Evolutionary conservation across 768 basidiomycete genomes (phyloP), one percentile per base, ranked within the genome.

Genomic region (Boletus speciosus): DNA sequence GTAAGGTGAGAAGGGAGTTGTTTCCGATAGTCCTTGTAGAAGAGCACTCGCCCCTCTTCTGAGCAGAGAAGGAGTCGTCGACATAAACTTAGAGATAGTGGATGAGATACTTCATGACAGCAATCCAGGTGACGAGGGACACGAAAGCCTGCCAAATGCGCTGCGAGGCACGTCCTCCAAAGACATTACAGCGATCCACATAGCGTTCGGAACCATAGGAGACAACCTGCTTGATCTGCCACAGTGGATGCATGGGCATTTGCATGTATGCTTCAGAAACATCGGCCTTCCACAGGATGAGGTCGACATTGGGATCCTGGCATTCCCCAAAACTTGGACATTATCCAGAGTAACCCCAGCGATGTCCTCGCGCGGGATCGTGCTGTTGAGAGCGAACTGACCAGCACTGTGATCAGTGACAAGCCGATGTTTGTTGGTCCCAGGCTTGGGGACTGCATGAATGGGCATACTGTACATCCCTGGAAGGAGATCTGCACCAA

Each of bases 401-500:
- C 75, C 75, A 0, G 67, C 63, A 41, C 66, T 71, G 10, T 79
- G 78, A 52, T 81, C 63, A 9, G 63, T 68, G 9, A 81, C 62
- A 0, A 81, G 64, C 0, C 71, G 56, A 3, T 75, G 55, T 27
- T 77, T 74, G 0, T 56, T 43, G 0, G 65, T 59, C 35, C 76
- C 76, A 0, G 75, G 77, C 49, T 80, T 80, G 0, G 75, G 75
- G 0, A 80, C 71, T 1, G 68, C 70, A 36, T 71, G 59, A 0
- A 78, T 59, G 0, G 76, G 79, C 43, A 70, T 67, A 27, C 59
- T 63, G 40, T 73, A 70, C 78, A 81, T 81, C 0, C 77, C 77
- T 0, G 74, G 77, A 0, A 57, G 38, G 0, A 68, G 48, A 0
- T 71, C 49, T 3, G n/a, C n/a, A n/a, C n/a, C n/a, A n/a, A n/a